phyloP scores from a whole-genome alignment of 2,329 filamentous ascomycete genomes.

The Diplodia sapinea region DNA sequence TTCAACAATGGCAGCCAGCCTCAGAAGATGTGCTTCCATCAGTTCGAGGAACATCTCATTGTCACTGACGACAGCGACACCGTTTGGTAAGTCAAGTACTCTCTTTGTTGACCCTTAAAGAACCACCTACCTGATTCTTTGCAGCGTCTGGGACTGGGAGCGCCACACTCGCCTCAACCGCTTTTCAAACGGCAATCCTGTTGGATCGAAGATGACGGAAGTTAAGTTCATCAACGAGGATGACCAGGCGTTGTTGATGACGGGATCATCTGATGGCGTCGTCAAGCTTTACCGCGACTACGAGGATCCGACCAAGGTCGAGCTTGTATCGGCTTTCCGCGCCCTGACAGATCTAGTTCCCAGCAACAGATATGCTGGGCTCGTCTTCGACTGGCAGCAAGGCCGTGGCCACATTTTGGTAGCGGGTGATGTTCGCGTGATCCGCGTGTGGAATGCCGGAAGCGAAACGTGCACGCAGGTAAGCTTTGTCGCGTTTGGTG shows the following conservation, averaged over 20 bases:
- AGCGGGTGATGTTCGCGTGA: conserved; percentile 92
- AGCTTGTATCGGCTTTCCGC: conserved; percentile 88
- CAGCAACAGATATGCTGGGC: conserved; percentile 90
- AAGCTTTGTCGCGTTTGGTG: conserved; percentile 38
- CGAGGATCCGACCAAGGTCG: conserved; percentile 74
- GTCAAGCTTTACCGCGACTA: conserved; percentile 94
- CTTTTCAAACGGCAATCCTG: conserved; percentile 94
- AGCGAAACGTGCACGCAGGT: conserved; percentile 86
- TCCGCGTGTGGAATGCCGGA: conserved; percentile 93
- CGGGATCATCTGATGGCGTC: conserved; percentile 92
- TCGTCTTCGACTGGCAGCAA: conserved; percentile 99
- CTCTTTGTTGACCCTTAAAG: conserved; percentile 29
- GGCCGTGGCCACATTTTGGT: conserved; percentile 95
- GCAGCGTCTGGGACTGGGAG: conserved; percentile 87
- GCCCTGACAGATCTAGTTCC: conserved; percentile 92
- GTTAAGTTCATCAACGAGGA: conserved; percentile 98
- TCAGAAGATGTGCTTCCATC: conserved; percentile 92
- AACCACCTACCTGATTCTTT: conserved; percentile 28
- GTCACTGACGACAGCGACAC: conserved; percentile 93
- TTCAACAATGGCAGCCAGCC: conserved; percentile 91
- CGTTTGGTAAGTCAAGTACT: conserved; percentile 59
- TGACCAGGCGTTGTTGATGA: conserved; percentile 92
- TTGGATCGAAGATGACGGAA: conserved; percentile 89
- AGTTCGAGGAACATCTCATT: conserved; percentile 94
- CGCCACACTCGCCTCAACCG: conserved; percentile 74